Conservation (phyloP, 345 rosid species). For the Populus davidiana region DNA sequence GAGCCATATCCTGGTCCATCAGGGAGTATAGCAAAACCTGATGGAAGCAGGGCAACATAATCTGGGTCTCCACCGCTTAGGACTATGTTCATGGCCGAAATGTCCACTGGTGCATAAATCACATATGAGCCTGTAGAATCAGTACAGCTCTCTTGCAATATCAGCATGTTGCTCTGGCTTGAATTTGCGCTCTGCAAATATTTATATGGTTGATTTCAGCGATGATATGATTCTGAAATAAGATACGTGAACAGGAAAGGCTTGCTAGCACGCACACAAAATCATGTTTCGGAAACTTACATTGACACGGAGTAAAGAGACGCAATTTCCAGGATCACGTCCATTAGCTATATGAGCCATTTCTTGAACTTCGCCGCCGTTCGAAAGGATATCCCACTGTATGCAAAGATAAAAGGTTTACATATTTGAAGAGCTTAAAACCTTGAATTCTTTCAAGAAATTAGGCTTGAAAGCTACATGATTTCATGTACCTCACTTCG, state of each 20-base stretch:
- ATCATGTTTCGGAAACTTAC: slow-evolving; percentile 38
- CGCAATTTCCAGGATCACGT: slow-evolving; percentile 77
- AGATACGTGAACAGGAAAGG: background rate
- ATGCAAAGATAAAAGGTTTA: background rate
- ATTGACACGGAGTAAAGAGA: slow-evolving; percentile 82
- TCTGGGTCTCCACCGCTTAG: slow-evolving; percentile 92
- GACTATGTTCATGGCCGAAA: slow-evolving; percentile 80
- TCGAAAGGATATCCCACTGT: slow-evolving; percentile 98
- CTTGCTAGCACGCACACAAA: background rate
- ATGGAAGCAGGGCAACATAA: slow-evolving; percentile 88
- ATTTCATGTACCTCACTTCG: slow-evolving; percentile 64
- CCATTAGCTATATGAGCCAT: slow-evolving; percentile 99
- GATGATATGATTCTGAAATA: background rate
- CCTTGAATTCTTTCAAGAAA: background rate
- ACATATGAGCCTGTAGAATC: slow-evolving; percentile 93
- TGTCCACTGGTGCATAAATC: slow-evolving; percentile 91
- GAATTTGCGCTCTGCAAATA: slow-evolving; percentile 81
- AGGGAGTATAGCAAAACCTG: slow-evolving; percentile 94
- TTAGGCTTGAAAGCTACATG: background rate
- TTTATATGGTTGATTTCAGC: background rate
- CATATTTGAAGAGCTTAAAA: background rate
- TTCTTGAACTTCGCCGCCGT: slow-evolving; percentile 91
- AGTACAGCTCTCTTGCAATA: slow-evolving; percentile 86
- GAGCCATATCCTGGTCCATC: slow-evolving; percentile 43
- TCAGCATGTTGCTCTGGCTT: slow-evolving; percentile 97